Evolutionary conservation across 2,329 filamentous ascomycete genomes (phyloP).

Genomic region (Diplocarpon rosae): DNA sequence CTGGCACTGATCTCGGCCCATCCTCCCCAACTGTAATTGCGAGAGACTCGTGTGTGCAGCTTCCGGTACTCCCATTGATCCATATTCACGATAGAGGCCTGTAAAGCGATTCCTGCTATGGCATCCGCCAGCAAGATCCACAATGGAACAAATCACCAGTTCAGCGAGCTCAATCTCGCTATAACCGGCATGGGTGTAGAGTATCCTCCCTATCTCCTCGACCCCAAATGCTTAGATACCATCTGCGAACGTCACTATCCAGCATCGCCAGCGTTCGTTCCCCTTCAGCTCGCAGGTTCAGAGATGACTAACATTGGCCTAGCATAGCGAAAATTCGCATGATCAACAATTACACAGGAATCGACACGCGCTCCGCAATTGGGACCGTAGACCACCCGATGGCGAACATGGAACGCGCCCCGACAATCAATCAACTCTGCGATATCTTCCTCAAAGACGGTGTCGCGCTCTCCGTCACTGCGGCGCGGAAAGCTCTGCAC

Average conservation of each 20-base stretch:
- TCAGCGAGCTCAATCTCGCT: constrained; percentile 44
- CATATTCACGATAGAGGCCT: not conserved
- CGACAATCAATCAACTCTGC: constrained; percentile 45
- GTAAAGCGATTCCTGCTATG: constrained; percentile 6
- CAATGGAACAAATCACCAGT: constrained; percentile 16
- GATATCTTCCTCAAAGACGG: constrained; percentile 44
- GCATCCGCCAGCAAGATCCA: constrained; percentile 5
- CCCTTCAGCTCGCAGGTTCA: not conserved
- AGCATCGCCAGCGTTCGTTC: constrained; percentile 44
- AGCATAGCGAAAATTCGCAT: constrained; percentile 53
- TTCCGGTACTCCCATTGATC: not conserved
- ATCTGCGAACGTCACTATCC: constrained; percentile 47
- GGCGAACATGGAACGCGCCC: constrained; percentile 43
- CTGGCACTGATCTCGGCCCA: too few relatives aligned
- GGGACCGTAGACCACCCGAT: constrained; percentile 49
- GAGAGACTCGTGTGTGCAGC: not conserved
- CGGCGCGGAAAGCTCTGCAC: constrained; percentile 42
- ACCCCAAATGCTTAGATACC: constrained; percentile 38
- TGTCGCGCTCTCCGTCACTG: constrained; percentile 44
- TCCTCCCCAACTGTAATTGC: too few relatives aligned
- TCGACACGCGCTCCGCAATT: constrained; percentile 51
- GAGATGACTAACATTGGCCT: constrained; percentile 3
- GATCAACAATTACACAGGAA: constrained; percentile 55
- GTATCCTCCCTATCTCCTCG: constrained; percentile 47
- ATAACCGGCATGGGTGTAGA: constrained; percentile 48